A percentile compares a stretch with the other conserved stretches of the same genome.
Conservation (phyloP, 2,329 filamentous ascomycete genomes). For the Claviceps cyperi region DNA sequence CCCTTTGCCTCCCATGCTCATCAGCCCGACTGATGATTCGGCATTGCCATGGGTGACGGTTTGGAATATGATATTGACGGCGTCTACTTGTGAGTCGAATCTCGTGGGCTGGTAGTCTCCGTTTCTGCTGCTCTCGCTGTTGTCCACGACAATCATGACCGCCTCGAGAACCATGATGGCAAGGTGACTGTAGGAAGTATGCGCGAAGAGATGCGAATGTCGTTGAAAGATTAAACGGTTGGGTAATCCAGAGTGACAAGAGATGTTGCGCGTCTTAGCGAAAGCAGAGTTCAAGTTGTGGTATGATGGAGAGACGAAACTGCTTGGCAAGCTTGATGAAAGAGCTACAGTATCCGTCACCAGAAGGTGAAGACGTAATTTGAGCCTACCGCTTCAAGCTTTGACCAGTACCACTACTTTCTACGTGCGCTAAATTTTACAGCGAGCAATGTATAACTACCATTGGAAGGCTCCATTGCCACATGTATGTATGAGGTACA, state of each 20-base stretch:
- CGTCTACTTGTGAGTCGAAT: slow-evolving; percentile 92
- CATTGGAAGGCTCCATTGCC: neutral
- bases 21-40: slow-evolving; percentile 90
- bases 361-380: slow-evolving; percentile 22
- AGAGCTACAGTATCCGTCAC: slow-evolving; percentile 1
- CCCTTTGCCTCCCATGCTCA: slow-evolving; percentile 98
- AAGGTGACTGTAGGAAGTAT: slow-evolving; percentile 14
- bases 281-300: neutral
- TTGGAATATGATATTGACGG: slow-evolving; percentile 88
- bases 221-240: neutral
- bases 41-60: slow-evolving; percentile 91
- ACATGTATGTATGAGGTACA: neutral
- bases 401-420: slow-evolving; percentile 10
- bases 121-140: slow-evolving; percentile 96
- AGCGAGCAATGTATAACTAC: slow-evolving; percentile 7
- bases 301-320: slow-evolving; percentile 3
- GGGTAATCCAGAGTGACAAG: neutral
- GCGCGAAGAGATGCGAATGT: neutral
- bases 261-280: neutral
- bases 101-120: slow-evolving; percentile 84
- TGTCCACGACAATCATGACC: slow-evolving; percentile 99
- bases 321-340: slow-evolving; percentile 2
- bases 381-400: slow-evolving; percentile 19
- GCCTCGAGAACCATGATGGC: slow-evolving; percentile 93
- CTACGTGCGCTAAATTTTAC: accelerated